Conservation (phyloP, 2,329 filamentous ascomycete species). For the Raffaelea ambrosiae region DNA sequence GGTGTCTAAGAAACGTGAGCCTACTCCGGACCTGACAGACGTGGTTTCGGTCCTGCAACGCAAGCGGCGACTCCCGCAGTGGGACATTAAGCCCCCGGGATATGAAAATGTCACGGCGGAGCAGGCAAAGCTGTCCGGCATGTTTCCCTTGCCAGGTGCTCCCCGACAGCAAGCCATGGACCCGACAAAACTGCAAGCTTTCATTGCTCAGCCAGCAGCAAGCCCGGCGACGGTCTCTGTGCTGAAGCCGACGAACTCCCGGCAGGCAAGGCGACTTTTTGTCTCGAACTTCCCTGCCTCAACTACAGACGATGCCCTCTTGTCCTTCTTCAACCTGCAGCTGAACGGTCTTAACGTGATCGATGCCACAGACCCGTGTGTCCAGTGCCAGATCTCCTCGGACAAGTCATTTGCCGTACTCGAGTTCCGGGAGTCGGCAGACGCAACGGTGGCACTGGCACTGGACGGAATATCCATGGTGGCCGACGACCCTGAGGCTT, state of each 20-base stretch:
- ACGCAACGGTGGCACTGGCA: slow-evolving; percentile 85
- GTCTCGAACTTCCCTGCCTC: slow-evolving; percentile 70
- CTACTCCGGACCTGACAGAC: slow-evolving; percentile 89
- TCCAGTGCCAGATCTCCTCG: slow-evolving; percentile 71
- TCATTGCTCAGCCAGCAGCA: slow-evolving; percentile 76
- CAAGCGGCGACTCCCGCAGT: slow-evolving; percentile 90
- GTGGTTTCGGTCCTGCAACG: slow-evolving; percentile 74
- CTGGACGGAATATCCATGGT: slow-evolving; percentile 87
- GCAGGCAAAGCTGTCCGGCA: slow-evolving; percentile 95
- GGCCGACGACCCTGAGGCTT: slow-evolving; percentile 51
- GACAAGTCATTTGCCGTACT: slow-evolving; percentile 76
- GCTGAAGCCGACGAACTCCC: slow-evolving; percentile 84
- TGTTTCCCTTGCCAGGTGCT: slow-evolving; percentile 96
- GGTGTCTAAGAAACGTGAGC: slow-evolving; percentile 83
- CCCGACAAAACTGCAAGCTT: slow-evolving; percentile 83
- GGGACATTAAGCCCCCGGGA: slow-evolving; percentile 97
- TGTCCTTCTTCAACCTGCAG: slow-evolving; percentile 90
- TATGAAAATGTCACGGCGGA: slow-evolving; percentile 98
- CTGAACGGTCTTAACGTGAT: slow-evolving; percentile 95
- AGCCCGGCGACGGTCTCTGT: slow-evolving; percentile 46
- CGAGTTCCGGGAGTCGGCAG: slow-evolving; percentile 80
- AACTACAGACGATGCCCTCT: slow-evolving; percentile 66
- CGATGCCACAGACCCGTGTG: slow-evolving; percentile 73
- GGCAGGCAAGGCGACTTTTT: slow-evolving; percentile 88
- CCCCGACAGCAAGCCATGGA: slow-evolving; percentile 95